Evolutionary conservation across 306 rosid species (phyloP), one percentile per base, ranked within the genome.

Genomic region (Cucumis hystrix): DNA sequence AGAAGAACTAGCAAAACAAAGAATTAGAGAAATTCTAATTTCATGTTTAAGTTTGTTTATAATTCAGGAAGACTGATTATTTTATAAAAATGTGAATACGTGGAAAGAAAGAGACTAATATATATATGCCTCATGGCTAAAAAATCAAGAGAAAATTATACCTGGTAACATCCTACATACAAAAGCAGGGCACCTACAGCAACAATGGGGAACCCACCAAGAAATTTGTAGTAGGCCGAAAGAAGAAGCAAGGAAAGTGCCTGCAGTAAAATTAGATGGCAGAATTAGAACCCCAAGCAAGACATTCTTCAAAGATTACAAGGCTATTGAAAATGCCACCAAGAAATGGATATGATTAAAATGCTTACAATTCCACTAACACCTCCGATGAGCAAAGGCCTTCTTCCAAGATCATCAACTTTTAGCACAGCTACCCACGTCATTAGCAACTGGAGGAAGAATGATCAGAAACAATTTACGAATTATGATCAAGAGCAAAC

Each of bases 131-230:
- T 15, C 25, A 25, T 21, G 41, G 57, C 45, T 8, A 52, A 63
- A 63, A 18, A 47, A 59, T 59, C 69, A 59, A 56, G 75, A 55
- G 37, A 43, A 79, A 45, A 21, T 9, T 17, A 76, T 86, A 95
- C 98, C 98, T 95, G 98, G 84, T 95, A 95, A 89, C 96, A 84
- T 76, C 98, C 97, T 54, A 95, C 98, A 76, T 92, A 95, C 73
- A 95, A 96, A 84, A 95, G 98, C 81, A 95, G 87, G 71, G 96
- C 91, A 43, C 83, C 98, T 62, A 94, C 98, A 66, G 95, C 97
- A 63, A 95, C 81, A 79, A 92, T 52, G 16, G 98, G 97, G 81
- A 84, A 89, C 16, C 86, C 97, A 72, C 96, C 92, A 17, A 95
- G 97, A 88, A 95, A 87, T 82, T 87, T 92, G 83, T 92, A 95